These are phyloP conservation scores for Yarrowia hollandica DNA, from an alignment of 805 yeast genomes.

Conservation along the genomic window DNA sequence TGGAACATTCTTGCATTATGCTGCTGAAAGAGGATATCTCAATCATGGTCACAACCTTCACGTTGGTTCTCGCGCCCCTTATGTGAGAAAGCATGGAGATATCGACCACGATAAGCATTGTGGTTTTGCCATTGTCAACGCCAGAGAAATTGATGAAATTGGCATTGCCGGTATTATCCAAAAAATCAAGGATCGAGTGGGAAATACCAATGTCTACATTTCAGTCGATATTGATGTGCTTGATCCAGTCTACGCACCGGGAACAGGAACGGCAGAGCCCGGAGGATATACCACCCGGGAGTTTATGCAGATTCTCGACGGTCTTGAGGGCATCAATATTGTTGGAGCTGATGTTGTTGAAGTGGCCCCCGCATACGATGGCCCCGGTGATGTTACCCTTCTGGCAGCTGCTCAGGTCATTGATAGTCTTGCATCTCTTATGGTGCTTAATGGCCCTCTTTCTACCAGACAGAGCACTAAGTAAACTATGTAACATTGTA, in stretches of 20 bases:
- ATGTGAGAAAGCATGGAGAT: constrained; percentile 51
- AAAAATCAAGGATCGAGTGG: constrained; percentile 65
- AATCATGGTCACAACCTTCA: constrained; percentile 52
- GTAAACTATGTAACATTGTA: neutral
- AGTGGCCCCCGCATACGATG: constrained; percentile 65
- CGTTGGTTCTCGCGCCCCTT: constrained; percentile 67
- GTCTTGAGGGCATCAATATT: constrained; percentile 57
- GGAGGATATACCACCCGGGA: constrained; percentile 95
- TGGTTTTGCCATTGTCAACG: constrained; percentile 60
- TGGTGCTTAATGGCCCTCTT: constrained; percentile 26
- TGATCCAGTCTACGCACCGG: constrained; percentile 91
- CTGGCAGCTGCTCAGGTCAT: constrained; percentile 62
- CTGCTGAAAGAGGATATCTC: constrained; percentile 64
- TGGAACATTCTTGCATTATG: constrained; percentile 70
- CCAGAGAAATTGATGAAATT: constrained; percentile 67
- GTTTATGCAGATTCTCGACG: constrained; percentile 58
- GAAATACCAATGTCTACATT: constrained; percentile 75
- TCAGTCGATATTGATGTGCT: constrained; percentile 96
- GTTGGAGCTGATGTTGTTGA: constrained; percentile 80
- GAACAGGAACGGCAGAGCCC: constrained; percentile 96
- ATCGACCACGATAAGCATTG: constrained; percentile 58
- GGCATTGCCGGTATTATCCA: constrained; percentile 60
- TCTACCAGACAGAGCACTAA: constrained; percentile 3
- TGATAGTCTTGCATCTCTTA: constrained; percentile 5
- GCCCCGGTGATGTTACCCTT: constrained; percentile 54